Base-by-base conservation (phyloP, 1,139 yeast species). In the Kodamaea sp. region DNA sequence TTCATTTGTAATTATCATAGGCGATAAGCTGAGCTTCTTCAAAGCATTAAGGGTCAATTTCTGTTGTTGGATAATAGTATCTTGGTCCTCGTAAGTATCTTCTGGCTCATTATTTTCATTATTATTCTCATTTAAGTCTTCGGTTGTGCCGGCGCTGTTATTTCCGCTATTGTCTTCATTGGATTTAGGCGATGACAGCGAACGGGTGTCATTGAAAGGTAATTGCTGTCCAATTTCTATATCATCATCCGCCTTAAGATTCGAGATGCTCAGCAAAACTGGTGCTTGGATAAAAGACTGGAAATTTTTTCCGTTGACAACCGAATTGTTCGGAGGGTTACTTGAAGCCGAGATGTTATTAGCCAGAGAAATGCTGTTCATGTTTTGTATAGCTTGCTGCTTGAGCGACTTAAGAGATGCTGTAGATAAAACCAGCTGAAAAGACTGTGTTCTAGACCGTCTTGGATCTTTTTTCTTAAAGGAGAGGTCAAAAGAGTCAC, bases 371-470 rank as follows among this genome's bases (percentile, higher is more conserved):
- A 26, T 26, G 4, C n/a, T 26, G 3, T 27, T n/a, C 27, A 7
- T 10, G 27, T 12, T 7, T 12, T 29, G 10, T 35, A 25, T 15
- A 8, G 35, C 35, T 25, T 32, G 35, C 33, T 35, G 71, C 37
- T 63, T 65, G 40, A 70, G 54, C 24, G 79, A 73, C 52, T 74
- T 72, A 29, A 79, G 57, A 1, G 84, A 78, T 4, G 81, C 81
- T 23, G 80, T 73, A 27, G 83, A 77, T 40, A 80, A 62, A n/a
- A 79, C 84, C 36, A 81, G 75, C 53, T 79, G 85, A 35, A 77
- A 76, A n/a, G 80, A 75, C 50, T 77, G 83, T 1, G 82, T 71
- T 40, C 84, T 62, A 28, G 72, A 65, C 42, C 75, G 69, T 12
- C 71, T 70, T 12, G 76, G 67, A 32, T 75, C 72, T 46, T 75